A percentile compares a stretch with the other conserved stretches of the same genome.
phyloP scores from a whole-genome alignment of 257 asterid genomes.

The Solanum piurae region DNA sequence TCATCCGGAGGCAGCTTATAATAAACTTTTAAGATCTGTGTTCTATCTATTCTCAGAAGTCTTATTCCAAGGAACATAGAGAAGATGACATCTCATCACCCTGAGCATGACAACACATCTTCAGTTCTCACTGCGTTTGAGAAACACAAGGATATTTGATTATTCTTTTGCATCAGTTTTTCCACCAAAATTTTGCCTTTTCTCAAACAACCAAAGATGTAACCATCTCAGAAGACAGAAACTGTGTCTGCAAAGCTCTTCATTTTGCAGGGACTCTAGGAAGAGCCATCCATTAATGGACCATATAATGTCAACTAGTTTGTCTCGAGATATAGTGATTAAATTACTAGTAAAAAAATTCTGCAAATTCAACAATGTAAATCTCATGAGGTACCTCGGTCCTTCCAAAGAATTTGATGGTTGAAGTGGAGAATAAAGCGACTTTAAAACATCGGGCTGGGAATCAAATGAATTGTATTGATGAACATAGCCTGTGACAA shows the following conservation, averaged over 20 bases:
- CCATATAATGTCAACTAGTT: not conserved
- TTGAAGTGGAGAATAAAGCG: constrained; percentile 88
- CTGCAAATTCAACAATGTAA: not conserved
- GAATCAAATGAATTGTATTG: constrained; percentile 85
- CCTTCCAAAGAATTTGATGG: constrained; percentile 79
- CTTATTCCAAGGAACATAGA: not conserved
- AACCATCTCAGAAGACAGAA: not conserved
- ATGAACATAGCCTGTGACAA: constrained; percentile 67
- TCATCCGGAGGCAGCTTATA: not conserved
- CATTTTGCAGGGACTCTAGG: not conserved
- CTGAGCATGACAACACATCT: not conserved
- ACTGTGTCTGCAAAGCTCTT: not conserved
- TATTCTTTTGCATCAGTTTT: not conserved
- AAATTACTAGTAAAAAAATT: not conserved
- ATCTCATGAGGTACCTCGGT: constrained; percentile 43
- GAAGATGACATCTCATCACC: not conserved
- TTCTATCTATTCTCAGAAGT: not conserved
- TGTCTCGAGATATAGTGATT: not conserved
- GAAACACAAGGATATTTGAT: not conserved
- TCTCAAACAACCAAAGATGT: not conserved
- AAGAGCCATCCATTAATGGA: not conserved
- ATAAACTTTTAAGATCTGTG: not conserved
- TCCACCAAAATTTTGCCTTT: not conserved
- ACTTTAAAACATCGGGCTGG: constrained; percentile 83
- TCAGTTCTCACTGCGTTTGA: not conserved